A percentile compares a stretch with the other conserved stretches of the same genome.
phyloP scores from a whole-genome alignment of 495 filamentous ascomycete species.

The Cercophora scortea region DNA sequence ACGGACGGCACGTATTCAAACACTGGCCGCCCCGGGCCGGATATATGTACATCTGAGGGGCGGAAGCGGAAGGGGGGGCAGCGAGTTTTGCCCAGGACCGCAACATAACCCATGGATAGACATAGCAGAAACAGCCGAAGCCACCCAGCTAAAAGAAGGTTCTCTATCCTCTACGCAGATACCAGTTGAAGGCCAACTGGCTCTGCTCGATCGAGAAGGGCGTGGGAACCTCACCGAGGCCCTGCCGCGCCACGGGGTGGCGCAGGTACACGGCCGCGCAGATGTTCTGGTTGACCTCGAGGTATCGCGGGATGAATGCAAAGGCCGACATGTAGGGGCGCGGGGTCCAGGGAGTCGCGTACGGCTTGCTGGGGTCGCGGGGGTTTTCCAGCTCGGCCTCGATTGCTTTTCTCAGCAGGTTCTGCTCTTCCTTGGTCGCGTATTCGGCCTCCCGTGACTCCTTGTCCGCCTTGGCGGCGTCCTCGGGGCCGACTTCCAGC shows the following conservation, averaged over 20 bases:
- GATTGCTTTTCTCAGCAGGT: slow-evolving; percentile 16
- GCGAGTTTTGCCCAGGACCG: too few relatives aligned
- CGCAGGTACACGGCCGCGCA: slow-evolving; percentile 92
- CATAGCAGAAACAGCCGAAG: too few relatives aligned
- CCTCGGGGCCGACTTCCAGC: slow-evolving; percentile 8
- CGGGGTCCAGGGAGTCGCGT: slow-evolving; percentile 87
- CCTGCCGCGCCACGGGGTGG: slow-evolving; percentile 87
- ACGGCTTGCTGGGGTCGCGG: slow-evolving; percentile 69
- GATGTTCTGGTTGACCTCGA: slow-evolving; percentile 95
- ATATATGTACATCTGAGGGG: too few relatives aligned
- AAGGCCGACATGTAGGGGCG: slow-evolving; percentile 82
- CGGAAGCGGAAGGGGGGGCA: too few relatives aligned
- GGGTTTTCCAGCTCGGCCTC: slow-evolving; percentile 54
- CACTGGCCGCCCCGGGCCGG: too few relatives aligned
- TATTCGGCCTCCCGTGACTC: neutral
- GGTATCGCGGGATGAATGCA: slow-evolving; percentile 88
- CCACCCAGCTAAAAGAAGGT: too few relatives aligned
- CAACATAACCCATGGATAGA: too few relatives aligned
- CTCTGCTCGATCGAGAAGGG: slow-evolving; percentile 59
- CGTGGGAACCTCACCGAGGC: slow-evolving; percentile 81
- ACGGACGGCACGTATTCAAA: too few relatives aligned
- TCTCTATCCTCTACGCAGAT: slow-evolving; percentile 70
- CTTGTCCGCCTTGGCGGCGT: neutral
- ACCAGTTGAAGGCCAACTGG: slow-evolving; percentile 88
- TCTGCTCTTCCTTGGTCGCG: neutral